Percentiles rank a stretch among this genome's conserved stretches.
These are phyloP conservation scores for Geotrichum aggregatum DNA, from an alignment of 1,139 yeast genomes.

Conservation along the genomic window DNA sequence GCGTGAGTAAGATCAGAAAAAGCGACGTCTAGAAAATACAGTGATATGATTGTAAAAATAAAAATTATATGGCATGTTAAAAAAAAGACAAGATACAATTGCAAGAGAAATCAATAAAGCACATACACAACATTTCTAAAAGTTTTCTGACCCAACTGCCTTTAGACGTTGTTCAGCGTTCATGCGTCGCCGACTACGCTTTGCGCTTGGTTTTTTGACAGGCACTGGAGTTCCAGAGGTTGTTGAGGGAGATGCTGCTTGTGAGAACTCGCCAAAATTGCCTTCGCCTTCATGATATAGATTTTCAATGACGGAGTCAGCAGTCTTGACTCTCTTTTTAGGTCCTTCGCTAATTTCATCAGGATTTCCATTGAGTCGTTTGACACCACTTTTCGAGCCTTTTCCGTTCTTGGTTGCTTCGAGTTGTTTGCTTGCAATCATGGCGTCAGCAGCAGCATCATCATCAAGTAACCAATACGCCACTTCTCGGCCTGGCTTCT, in stretches of 20 bases:
- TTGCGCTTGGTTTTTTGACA: slow-evolving; percentile 8
- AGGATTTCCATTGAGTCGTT: neutral
- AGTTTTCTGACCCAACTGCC: slow-evolving; percentile 22
- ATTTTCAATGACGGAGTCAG: slow-evolving; percentile 42
- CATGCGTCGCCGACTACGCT: slow-evolving; percentile 17
- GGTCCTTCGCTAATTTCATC: neutral
- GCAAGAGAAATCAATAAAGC: neutral
- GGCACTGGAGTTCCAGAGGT: slow-evolving; percentile 20
- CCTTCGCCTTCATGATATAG: slow-evolving; percentile 64
- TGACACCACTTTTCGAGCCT: neutral
- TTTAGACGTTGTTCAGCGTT: slow-evolving; percentile 24
- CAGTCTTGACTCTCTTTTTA: slow-evolving; percentile 17
- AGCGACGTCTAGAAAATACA: too few relatives aligned
- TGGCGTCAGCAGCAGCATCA: slow-evolving; percentile 48
- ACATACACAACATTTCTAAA: neutral
- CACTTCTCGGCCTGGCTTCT: slow-evolving; percentile 51
- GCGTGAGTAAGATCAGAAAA: too few relatives aligned
- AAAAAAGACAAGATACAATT: neutral
- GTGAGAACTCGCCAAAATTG: slow-evolving; percentile 41
- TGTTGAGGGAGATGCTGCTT: slow-evolving; percentile 11
- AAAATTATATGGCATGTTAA: too few relatives aligned
- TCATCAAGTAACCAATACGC: slow-evolving; percentile 78
- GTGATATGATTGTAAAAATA: too few relatives aligned
- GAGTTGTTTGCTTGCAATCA: slow-evolving; percentile 26
- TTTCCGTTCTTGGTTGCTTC: slow-evolving; percentile 19